Evolutionary conservation across 78 protist species (phyloP).

Genomic region (Emiliania huxleyi): DNA sequence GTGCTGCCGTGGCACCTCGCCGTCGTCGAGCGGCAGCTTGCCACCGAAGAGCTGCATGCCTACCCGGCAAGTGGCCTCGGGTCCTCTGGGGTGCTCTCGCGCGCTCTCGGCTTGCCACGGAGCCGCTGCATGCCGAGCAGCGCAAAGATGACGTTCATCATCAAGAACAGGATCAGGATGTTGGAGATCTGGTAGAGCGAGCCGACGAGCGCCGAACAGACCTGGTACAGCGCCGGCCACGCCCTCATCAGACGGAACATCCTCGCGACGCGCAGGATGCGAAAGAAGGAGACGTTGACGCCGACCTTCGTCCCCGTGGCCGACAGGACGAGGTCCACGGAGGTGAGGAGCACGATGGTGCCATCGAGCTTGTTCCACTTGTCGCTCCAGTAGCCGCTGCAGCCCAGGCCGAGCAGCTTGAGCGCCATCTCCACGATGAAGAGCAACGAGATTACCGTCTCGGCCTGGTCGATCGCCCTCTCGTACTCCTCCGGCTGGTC

Average conservation of each 20-base stretch:
- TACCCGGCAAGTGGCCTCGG: neutral
- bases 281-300: neutral
- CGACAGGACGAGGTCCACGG: neutral
- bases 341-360: neutral
- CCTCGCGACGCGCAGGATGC: slow-evolving; percentile 26
- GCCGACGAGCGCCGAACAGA: neutral
- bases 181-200: neutral
- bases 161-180: neutral
- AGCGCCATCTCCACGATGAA: slow-evolving; percentile 23
- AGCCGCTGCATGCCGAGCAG: slow-evolving; percentile 34
- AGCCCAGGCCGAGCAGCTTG: slow-evolving; percentile 21
- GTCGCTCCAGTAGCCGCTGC: slow-evolving; percentile 15
- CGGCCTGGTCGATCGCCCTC: neutral
- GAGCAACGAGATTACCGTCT: neutral
- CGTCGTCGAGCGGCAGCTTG: too few species aligned
- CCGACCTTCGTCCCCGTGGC: neutral
- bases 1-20: neutral
- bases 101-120: too few species aligned
- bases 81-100: too few species aligned
- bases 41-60: slow-evolving; percentile 38
- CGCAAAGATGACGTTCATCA: neutral
- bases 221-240: neutral
- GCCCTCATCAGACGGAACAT: neutral
- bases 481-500: neutral
- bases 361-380: slow-evolving; percentile 30